Conservation (phyloP, 164 flowering plant genomes). For the Vitis cinerea region DNA sequence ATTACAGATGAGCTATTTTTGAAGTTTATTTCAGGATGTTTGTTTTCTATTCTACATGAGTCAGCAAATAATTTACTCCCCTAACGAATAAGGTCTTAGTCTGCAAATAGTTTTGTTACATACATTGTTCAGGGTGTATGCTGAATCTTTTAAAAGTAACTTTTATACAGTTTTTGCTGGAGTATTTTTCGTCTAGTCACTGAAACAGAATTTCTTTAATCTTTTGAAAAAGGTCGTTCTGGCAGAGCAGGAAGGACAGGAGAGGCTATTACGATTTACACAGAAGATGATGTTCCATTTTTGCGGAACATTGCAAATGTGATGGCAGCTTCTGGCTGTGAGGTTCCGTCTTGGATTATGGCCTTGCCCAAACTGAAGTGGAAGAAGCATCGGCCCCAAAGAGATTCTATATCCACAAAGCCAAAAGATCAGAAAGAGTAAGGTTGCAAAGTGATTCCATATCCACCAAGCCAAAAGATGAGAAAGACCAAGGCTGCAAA, state of each 20-base stretch:
- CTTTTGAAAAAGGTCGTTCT: constrained; percentile 58
- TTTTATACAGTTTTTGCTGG: no score
- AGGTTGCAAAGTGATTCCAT: not conserved
- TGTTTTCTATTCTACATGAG: no score
- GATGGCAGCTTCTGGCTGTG: constrained; percentile 82
- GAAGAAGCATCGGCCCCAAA: constrained; percentile 78
- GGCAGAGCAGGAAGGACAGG: constrained; percentile 96
- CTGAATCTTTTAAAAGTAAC: no score
- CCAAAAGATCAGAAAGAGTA: constrained; percentile 11
- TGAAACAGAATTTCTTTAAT: constrained; percentile 10
- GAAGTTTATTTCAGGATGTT: no score
- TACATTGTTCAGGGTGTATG: no score
- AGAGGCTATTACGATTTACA: constrained; percentile 83
- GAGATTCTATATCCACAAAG: constrained; percentile 57
- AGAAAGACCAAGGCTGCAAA: constrained; percentile 7
- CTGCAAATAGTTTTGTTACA: no score
- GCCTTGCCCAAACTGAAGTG: constrained; percentile 57
- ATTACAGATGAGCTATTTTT: no score
- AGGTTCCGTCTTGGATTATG: constrained; percentile 84
- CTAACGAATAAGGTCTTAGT: no score
- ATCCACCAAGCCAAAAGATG: constrained; percentile 25
- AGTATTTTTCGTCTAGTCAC: not conserved
- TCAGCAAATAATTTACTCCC: no score
- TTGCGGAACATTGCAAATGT: constrained; percentile 85
- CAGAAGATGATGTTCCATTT: constrained; percentile 77